phyloP scores from a whole-genome alignment of 1,284 basidiomycete species.

The Apiotrichum siamense region DNA sequence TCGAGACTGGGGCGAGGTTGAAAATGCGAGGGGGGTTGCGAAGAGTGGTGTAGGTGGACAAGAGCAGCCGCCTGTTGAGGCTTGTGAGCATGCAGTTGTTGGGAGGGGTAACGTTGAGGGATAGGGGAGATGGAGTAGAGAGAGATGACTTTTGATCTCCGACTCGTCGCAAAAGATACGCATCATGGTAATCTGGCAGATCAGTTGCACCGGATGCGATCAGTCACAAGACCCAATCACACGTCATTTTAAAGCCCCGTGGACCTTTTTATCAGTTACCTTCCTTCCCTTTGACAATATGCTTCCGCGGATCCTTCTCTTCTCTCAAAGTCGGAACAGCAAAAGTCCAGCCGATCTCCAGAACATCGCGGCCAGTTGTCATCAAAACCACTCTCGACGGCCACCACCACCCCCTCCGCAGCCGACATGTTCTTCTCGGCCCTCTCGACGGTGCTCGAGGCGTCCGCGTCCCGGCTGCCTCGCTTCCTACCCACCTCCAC shows the following conservation, averaged over 20 bases:
- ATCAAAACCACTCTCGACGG: background rate
- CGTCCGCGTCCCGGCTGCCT: slow-evolving; percentile 14
- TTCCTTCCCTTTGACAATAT: too few relatives aligned
- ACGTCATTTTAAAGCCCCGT: too few relatives aligned
- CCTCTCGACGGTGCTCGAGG: slow-evolving; percentile 11
- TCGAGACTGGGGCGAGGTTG: background rate
- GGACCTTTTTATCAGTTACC: too few relatives aligned
- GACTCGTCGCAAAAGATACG: too few relatives aligned
- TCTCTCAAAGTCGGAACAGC: too few relatives aligned
- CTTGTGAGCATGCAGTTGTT: slow-evolving; percentile 19
- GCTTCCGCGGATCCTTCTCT: too few relatives aligned
- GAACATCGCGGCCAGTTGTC: background rate
- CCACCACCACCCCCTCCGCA: background rate
- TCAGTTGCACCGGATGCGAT: too few relatives aligned
- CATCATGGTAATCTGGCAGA: too few relatives aligned
- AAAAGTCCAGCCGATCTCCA: too few relatives aligned
- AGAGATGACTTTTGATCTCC: background rate
- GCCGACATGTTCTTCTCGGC: slow-evolving; percentile 18
- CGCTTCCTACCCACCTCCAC: background rate
- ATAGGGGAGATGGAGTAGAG: background rate
- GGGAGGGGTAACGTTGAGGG: background rate
- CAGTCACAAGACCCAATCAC: too few relatives aligned
- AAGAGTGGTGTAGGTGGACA: slow-evolving; percentile 3
- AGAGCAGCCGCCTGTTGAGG: slow-evolving; percentile 1
- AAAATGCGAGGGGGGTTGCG: background rate